Evolutionary conservation across 2,329 filamentous ascomycete species (phyloP).

Genomic region (Ampelomyces quisqualis): DNA sequence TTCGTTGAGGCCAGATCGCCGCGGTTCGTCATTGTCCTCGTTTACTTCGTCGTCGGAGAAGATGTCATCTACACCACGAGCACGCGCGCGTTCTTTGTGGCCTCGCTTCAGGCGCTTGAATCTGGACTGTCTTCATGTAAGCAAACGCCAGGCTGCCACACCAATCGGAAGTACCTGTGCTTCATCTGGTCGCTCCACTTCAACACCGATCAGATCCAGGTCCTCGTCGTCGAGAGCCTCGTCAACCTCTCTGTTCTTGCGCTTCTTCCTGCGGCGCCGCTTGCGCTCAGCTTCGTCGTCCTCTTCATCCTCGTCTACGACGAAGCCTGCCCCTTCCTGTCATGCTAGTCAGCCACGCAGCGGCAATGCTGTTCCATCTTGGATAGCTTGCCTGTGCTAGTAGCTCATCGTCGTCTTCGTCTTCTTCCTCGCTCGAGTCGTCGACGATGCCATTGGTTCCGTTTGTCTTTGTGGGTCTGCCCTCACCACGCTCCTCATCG

Average conservation of each 20-base stretch:
- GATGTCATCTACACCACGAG: slow-evolving; percentile 82
- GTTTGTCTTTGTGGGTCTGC: slow-evolving; percentile 27
- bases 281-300: slow-evolving; percentile 59
- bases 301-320: slow-evolving; percentile 86
- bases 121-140: slow-evolving; percentile 62
- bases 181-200: slow-evolving; percentile 65
- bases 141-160: too few relatives aligned
- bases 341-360: slow-evolving; percentile 17
- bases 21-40: slow-evolving; percentile 51
- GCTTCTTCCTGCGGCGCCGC: slow-evolving; percentile 72
- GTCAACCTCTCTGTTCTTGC: slow-evolving; percentile 75
- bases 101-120: slow-evolving; percentile 97
- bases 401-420: slow-evolving; percentile 44
- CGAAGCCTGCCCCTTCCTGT: slow-evolving; percentile 90
- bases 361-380: background rate
- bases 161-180: slow-evolving; percentile 63
- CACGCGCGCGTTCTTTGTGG: slow-evolving; percentile 66
- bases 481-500: slow-evolving; percentile 32
- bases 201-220: slow-evolving; percentile 88
- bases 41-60: slow-evolving; percentile 92
- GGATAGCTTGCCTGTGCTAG: slow-evolving; percentile 31
- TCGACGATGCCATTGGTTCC: slow-evolving; percentile 36
- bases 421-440: slow-evolving; percentile 45
- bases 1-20: slow-evolving; percentile 34
- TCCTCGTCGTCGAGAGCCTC: slow-evolving; percentile 90